Evolutionary conservation across 805 yeast species (phyloP).

Genomic region (Phaffomyces opuntiae): DNA sequence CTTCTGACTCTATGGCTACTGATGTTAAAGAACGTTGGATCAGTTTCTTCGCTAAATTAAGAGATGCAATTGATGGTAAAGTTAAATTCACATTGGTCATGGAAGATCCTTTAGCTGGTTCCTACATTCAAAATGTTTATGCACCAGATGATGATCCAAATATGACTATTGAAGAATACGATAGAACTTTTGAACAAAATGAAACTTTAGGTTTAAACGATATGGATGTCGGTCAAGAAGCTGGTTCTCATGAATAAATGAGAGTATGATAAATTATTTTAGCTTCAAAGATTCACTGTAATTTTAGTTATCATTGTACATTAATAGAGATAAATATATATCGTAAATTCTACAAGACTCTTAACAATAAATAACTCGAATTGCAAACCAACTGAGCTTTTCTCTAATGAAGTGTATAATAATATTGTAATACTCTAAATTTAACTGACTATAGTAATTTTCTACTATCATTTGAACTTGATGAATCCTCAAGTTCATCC

Average conservation of each 20-base stretch:
- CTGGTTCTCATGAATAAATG: not conserved
- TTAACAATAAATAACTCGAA: too few relatives aligned
- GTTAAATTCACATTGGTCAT: constrained; percentile 74
- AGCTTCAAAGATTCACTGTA: too few relatives aligned
- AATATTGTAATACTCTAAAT: too few relatives aligned
- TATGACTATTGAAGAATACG: constrained; percentile 85
- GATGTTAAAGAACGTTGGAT: constrained; percentile 79
- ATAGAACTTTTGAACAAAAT: constrained; percentile 82
- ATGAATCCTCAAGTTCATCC: not conserved
- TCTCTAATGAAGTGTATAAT: too few relatives aligned
- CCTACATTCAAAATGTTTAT: constrained; percentile 95
- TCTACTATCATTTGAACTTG: not conserved
- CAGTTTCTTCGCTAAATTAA: constrained; percentile 62
- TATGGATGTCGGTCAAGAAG: constrained; percentile 25
- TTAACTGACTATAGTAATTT: not conserved
- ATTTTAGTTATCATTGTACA: too few relatives aligned
- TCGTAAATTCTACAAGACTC: too few relatives aligned
- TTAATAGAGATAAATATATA: too few relatives aligned
- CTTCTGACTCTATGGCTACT: constrained; percentile 87
- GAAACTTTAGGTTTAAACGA: constrained; percentile 79
- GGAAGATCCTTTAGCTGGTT: constrained; percentile 94
- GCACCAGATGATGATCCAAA: constrained; percentile 98
- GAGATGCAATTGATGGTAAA: constrained; percentile 76
- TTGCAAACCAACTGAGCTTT: too few relatives aligned
- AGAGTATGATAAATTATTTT: not conserved